These are phyloP conservation scores for Mucor plumbeus DNA, from an alignment of 371 early-diverging fungal genomes.

Conservation along the genomic window DNA sequence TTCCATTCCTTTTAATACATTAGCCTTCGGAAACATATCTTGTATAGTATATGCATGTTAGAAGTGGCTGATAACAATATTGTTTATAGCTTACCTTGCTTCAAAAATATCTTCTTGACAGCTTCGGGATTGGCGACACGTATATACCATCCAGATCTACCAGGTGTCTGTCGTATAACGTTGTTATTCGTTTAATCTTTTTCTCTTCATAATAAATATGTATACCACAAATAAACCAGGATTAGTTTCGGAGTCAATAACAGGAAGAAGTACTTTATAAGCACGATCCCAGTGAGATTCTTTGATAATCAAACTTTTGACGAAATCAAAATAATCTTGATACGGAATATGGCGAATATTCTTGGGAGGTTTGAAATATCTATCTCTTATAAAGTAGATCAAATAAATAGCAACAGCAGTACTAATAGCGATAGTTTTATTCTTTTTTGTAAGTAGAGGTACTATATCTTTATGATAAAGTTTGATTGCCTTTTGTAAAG, in stretches of 20 bases:
- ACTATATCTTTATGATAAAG: conserved; percentile 6
- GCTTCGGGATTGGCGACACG: conserved; percentile 9
- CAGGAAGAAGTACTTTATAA: conserved; percentile 4
- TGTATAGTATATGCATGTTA: too few relatives aligned
- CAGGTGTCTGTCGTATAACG: neutral
- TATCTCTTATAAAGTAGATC: neutral
- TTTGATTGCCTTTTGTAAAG: neutral
- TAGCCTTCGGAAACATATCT: conserved; percentile 12
- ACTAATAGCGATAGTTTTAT: conserved; percentile 18
- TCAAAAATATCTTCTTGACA: conserved; percentile 11
- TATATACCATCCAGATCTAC: conserved; percentile 15
- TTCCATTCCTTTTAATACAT: neutral
- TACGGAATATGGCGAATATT: conserved; percentile 32
- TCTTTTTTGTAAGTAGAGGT: conserved; percentile 13
- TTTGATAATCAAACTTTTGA: neutral
- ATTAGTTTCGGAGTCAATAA: neutral
- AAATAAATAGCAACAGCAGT: conserved; percentile 11
- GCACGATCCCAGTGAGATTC: neutral
- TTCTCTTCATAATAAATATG: too few relatives aligned
- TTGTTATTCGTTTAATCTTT: neutral
- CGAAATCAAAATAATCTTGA: neutral
- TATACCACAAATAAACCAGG: conserved; percentile 25
- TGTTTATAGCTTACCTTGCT: neutral
- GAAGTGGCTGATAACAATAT: neutral
- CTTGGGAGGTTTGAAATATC: conserved; percentile 20